These are phyloP conservation scores for Cenchrus fungigraminus DNA, from an alignment of 176 grass and related monocot genomes.

Conservation along the genomic window DNA sequence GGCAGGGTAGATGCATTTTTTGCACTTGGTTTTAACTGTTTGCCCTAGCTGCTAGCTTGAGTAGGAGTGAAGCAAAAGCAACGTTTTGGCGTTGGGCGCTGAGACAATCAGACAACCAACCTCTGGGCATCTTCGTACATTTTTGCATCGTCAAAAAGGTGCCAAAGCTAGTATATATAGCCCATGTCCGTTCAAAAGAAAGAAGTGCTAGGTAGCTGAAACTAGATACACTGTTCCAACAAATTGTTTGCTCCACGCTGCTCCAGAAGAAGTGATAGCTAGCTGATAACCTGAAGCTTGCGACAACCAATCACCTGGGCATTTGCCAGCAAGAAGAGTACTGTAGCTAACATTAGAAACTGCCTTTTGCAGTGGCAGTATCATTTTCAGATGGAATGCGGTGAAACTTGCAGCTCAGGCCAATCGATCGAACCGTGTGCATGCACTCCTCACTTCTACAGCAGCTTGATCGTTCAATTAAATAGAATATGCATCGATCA, in stretches of 20 bases:
- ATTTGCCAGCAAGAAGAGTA: too few species aligned
- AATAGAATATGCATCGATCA: not conserved
- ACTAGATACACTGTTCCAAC: slow-evolving; percentile 32
- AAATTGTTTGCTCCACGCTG: slow-evolving; percentile 17
- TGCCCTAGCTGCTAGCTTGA: slow-evolving; percentile 29
- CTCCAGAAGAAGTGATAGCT: too few species aligned
- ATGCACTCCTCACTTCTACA: not conserved
- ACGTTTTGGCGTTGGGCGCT: not conserved
- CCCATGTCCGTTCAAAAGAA: not conserved
- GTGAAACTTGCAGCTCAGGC: not conserved
- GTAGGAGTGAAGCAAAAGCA: slow-evolving; percentile 69
- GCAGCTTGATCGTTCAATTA: not conserved
- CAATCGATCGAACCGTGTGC: not conserved
- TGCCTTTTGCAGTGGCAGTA: not conserved
- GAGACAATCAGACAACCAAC: slow-evolving; percentile 22
- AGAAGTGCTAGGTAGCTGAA: not conserved
- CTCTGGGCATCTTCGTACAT: slow-evolving; percentile 16
- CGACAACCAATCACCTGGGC: too few species aligned
- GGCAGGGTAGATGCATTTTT: slow-evolving; percentile 14
- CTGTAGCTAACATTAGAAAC: too few species aligned
- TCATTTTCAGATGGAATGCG: slow-evolving; percentile 16
- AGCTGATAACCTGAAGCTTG: too few species aligned
- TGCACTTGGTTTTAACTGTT: slow-evolving; percentile 37
- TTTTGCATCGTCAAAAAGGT: slow-evolving; percentile 20
- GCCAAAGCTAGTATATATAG: not conserved